Evolutionary conservation across 2,329 filamentous ascomycete species (phyloP), one percentile per base, ranked within the genome.

Genomic region (Calonectria fujianensis): DNA sequence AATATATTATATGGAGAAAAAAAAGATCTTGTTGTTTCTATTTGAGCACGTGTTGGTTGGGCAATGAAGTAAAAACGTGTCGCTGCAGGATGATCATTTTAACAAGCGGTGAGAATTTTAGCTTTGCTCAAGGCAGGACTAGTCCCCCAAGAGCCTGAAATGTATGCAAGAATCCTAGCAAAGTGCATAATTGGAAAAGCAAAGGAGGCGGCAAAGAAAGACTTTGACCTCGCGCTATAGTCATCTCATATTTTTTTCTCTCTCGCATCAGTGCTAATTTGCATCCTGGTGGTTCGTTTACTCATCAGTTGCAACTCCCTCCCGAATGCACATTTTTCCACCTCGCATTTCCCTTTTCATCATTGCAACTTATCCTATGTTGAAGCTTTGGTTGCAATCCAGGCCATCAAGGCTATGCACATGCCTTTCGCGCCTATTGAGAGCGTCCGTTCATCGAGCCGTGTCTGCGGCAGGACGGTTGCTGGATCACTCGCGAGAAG

Each of bases 41-140:
- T 24, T 9, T 9, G n/a, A 24, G 20, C 24, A 13, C 18, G 45
- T 48, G 45, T 10, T 45, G 41, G 18, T 45, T 48, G 45, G 9
- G 11, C n/a, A 13, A 20, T 48, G 4, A 48, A 24, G 3, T 11
- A 10, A 18, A 18, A 24, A 24, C n/a, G 20, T 48, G 45, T 8
- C n/a, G 41, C 13, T 48, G 45, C 8, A 10, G 20, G 24, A 48
- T 13, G 9, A n/a, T 13, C 5, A 20, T 48, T n/a, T 13, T 24
- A 48, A 48, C 45, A 48, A n/a, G 45, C 45, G 45, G 45, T 48
- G 45, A 48, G 45, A 13, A 24, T 24, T 48, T 48, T 7, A 18
- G n/a, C 45, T n/a, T 48, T 48, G 45, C 45, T 48, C 10, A 48
- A 48, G n/a, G 45, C n/a, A 48, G 45, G 45, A 48, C 45, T 48